Conservation (phyloP, 805 yeast species). For the Saturnispora diversa region DNA sequence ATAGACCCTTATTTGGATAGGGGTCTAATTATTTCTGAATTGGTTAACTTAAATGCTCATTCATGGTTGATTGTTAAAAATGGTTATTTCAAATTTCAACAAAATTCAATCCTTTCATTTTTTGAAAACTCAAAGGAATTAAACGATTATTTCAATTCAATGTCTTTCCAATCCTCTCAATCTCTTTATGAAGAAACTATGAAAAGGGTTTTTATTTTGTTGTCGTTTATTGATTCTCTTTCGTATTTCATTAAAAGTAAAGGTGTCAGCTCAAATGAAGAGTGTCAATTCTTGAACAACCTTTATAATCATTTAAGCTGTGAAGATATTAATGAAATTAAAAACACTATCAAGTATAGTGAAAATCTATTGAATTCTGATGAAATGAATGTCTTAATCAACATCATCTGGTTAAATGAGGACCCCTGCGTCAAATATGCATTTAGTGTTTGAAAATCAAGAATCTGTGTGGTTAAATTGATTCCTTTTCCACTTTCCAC, state of each 20-base stretch:
- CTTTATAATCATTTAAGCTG: background rate
- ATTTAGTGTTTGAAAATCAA: slow-evolving; percentile 1
- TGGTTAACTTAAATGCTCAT: slow-evolving; percentile 3
- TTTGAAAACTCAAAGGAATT: too few species aligned
- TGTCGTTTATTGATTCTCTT: slow-evolving; percentile 9
- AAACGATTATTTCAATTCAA: background rate
- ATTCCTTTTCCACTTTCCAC: too few species aligned
- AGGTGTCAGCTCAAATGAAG: background rate
- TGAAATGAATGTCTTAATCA: too few species aligned
- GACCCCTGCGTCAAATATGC: slow-evolving; percentile 4
- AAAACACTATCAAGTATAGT: too few species aligned
- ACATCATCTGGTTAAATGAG: slow-evolving; percentile 11
- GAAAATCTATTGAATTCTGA: too few species aligned
- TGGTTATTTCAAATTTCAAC: background rate
- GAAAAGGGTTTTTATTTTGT: slow-evolving; percentile 6
- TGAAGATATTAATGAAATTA: background rate
- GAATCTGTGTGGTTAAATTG: too few species aligned
- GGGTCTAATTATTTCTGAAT: slow-evolving; percentile 5
- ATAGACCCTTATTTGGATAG: background rate
- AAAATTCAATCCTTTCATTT: background rate
- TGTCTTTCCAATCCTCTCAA: background rate
- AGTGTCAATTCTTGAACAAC: background rate
- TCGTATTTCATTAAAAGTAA: background rate
- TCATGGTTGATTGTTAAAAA: slow-evolving; percentile 1
- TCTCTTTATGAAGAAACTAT: slow-evolving; percentile 2